Evolutionary conservation across 2,329 filamentous ascomycete species (phyloP).

Genomic region (Penicillium sp.): DNA sequence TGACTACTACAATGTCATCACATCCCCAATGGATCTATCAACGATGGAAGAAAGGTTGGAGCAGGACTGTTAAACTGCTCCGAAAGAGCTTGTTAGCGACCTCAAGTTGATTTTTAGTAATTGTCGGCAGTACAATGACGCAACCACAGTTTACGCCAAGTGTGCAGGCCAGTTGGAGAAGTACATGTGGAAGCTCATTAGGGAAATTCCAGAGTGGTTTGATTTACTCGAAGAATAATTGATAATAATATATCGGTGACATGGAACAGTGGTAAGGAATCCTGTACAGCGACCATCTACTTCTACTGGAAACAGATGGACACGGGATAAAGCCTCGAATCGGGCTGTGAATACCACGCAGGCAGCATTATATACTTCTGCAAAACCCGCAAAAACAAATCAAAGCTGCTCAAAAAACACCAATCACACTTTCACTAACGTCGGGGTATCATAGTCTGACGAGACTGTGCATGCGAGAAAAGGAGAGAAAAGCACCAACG

Average conservation of each 20-base stretch:
- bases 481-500: constrained; percentile 7
- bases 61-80: constrained; percentile 83
- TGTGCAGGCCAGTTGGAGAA: constrained; percentile 89
- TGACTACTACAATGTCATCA: constrained; percentile 99
- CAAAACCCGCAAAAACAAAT: too few species aligned
- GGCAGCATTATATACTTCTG: too few species aligned
- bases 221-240: too few species aligned
- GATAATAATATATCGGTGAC: too few species aligned
- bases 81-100: constrained; percentile 89
- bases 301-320: too few species aligned
- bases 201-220: constrained; percentile 93
- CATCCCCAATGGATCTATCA: constrained; percentile 91
- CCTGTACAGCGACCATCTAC: too few species aligned
- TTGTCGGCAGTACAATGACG: constrained; percentile 93
- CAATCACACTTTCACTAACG: neutral
- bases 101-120: constrained; percentile 89
- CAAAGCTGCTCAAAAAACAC: too few species aligned
- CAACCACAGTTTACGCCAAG: constrained; percentile 92
- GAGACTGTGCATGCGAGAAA: constrained; percentile 2
- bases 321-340: too few species aligned
- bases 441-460: constrained; percentile 11
- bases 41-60: constrained; percentile 97
- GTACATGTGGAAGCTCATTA: constrained; percentile 92
- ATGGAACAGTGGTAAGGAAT: too few species aligned
- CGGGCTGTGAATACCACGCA: too few species aligned